These are phyloP conservation scores for Diatrype stigma DNA, from an alignment of 2,329 filamentous ascomycete species.

Conservation along the genomic window DNA sequence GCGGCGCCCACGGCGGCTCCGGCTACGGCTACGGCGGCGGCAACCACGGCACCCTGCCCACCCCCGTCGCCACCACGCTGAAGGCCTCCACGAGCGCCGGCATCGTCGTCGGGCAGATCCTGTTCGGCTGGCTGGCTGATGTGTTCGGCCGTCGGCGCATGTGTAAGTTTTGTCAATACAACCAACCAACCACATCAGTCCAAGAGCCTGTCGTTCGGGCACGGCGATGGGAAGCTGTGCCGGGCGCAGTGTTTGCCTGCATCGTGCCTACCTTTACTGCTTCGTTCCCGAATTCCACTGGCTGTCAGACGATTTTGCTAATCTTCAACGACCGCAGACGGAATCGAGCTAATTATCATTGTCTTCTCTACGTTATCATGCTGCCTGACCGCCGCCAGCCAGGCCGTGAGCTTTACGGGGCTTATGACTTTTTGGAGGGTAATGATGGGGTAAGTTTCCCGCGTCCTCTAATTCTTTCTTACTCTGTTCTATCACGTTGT, in stretches of 20 bases:
- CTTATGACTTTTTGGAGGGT: slow-evolving; percentile 72
- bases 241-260: too few relatives aligned
- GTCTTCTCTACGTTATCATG: slow-evolving; percentile 67
- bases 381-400: slow-evolving; percentile 57
- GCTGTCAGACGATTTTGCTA: too few relatives aligned
- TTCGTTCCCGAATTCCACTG: too few relatives aligned
- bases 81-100: slow-evolving; percentile 79
- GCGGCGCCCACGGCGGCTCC: slow-evolving; percentile 34
- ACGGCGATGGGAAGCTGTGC: too few relatives aligned
- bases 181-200: too few relatives aligned
- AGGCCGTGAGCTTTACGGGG: slow-evolving; percentile 54
- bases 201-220: too few relatives aligned
- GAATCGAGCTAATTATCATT: slow-evolving; percentile 69
- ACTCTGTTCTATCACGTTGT: too few relatives aligned
- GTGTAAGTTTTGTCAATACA: slow-evolving; percentile 34
- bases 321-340: slow-evolving; percentile 37
- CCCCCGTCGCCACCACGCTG: slow-evolving; percentile 65
- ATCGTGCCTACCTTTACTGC: too few relatives aligned
- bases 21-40: slow-evolving; percentile 40
- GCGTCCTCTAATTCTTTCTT: too few relatives aligned
- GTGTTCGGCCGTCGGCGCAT: slow-evolving; percentile 72
- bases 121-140: slow-evolving; percentile 76
- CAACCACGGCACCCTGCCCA: slow-evolving; percentile 55
- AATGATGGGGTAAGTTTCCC: slow-evolving; percentile 52
- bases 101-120: slow-evolving; percentile 71